Percentiles rank a stretch among this genome's conserved stretches.
phyloP scores from a whole-genome alignment of 148 eudicot species.

The Arctostaphylos glauca region DNA sequence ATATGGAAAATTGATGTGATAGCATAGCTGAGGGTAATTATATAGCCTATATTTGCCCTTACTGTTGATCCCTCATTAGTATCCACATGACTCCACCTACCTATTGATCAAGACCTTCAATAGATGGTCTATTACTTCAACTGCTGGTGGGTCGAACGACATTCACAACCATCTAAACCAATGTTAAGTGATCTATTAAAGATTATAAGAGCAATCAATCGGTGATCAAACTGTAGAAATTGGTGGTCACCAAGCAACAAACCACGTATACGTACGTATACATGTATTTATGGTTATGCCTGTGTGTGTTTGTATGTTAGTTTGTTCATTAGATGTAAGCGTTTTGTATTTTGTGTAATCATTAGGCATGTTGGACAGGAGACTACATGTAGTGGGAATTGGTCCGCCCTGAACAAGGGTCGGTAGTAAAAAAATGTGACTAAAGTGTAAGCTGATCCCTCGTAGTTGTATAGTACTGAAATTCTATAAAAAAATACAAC shows the following conservation, averaged over 20 bases:
- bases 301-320: neutral
- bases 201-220: no score
- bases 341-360: neutral
- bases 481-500: neutral
- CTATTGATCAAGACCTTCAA: conserved; percentile 31
- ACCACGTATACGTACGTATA: neutral
- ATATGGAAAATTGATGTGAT: conserved; percentile 27
- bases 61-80: neutral
- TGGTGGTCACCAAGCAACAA: neutral
- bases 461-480: neutral
- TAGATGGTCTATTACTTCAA: conserved; percentile 41
- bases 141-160: conserved; percentile 26
- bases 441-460: neutral
- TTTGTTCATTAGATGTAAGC: neutral
- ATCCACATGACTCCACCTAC: conserved; percentile 24
- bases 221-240: no score
- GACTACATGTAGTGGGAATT: neutral
- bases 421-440: neutral
- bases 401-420: neutral
- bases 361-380: neutral
- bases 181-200: no score
- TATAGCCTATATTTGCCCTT: neutral
- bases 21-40: conserved; percentile 23
- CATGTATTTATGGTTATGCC: neutral
- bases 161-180: neutral